Evolutionary conservation across 306 rosid genomes (phyloP), one percentile per base, ranked within the genome.

Genomic region (Inga oerstediana): DNA sequence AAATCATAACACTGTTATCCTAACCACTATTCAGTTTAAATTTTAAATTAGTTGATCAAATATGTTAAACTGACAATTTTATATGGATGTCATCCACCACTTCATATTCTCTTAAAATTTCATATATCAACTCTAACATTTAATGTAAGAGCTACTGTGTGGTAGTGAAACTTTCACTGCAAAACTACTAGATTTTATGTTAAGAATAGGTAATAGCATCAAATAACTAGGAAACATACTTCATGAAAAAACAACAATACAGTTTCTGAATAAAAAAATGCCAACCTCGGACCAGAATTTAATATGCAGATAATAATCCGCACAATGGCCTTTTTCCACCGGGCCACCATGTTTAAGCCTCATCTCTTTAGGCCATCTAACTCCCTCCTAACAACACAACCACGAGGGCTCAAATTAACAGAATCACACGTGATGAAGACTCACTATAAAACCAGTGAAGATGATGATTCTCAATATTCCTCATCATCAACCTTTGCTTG

Each of bases 391-490:
- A 72, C 58, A 13, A 30, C 77, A 27, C 77, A 46, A 46, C 27
- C 76, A 45, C 37, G 46, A 12, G 12, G 14, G 48, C 34, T 11
- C 2, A 30, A 44, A 15, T n/a, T 22, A 22, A 11, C 15, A 35
- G 41, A 68, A n/a, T 46, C 22, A 16, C 76, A 14, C 61, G 77
- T 27, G 77, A n/a, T 7, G 14, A 73, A 48, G 19, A 3, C 77
- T 73, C 43, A 4, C 62, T 48, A 46, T 73, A 73, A 71, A 73
- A 73, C 7, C 22, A 17, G 11, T 7, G 54, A 52, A 7, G 15
- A 5, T 52, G 89, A 92, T 15, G 1, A 20, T 93, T 86, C 67
- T 81, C 52, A 39, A 39, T 6, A 27, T 68, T 32, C 10, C 54
- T 24, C 24, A 24, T 22, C 35, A 13, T 3, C 16, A n/a, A 20